Evolutionary conservation across 768 basidiomycete genomes (phyloP).

Genomic region (Tubosaeta sp.): DNA sequence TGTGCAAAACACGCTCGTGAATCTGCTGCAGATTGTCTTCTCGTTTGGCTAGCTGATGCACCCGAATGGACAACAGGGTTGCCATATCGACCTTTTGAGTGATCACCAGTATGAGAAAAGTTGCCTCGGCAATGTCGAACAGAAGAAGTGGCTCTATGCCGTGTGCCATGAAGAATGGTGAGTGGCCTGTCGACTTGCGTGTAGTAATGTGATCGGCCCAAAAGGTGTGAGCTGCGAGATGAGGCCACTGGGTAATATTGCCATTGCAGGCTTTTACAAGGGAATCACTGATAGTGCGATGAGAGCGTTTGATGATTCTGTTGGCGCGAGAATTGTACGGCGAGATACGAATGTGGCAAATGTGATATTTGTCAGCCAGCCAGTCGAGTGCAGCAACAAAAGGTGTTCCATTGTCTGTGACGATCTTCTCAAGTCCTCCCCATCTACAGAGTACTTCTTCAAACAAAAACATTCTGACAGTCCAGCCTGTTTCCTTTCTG

Average conservation of each 20-base stretch:
- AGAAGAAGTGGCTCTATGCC: not conserved
- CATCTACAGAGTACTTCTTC: slow-evolving; percentile 22
- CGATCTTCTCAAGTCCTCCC: slow-evolving; percentile 22
- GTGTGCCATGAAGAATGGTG: not conserved
- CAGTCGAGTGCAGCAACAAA: slow-evolving; percentile 23
- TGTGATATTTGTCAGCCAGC: slow-evolving; percentile 26
- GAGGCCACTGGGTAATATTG: not conserved
- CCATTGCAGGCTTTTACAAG: not conserved
- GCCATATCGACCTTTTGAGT: too few relatives aligned
- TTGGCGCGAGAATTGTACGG: slow-evolving; percentile 42
- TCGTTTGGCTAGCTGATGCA: too few relatives aligned
- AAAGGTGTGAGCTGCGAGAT: not conserved
- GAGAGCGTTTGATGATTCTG: slow-evolving; percentile 32
- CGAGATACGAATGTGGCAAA: slow-evolving; percentile 38
- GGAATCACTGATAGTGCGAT: slow-evolving; percentile 30
- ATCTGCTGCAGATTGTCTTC: too few relatives aligned
- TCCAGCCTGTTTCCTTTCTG: slow-evolving; percentile 22
- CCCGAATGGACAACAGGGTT: too few relatives aligned
- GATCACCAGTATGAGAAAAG: not conserved
- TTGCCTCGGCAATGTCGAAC: not conserved
- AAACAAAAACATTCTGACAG: slow-evolving; percentile 32
- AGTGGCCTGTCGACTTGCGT: not conserved
- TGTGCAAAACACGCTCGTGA: too few relatives aligned
- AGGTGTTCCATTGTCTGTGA: slow-evolving; percentile 40
- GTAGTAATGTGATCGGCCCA: not conserved